Conservation (phyloP, 345 rosid species). For the Populus ilicifolia region DNA sequence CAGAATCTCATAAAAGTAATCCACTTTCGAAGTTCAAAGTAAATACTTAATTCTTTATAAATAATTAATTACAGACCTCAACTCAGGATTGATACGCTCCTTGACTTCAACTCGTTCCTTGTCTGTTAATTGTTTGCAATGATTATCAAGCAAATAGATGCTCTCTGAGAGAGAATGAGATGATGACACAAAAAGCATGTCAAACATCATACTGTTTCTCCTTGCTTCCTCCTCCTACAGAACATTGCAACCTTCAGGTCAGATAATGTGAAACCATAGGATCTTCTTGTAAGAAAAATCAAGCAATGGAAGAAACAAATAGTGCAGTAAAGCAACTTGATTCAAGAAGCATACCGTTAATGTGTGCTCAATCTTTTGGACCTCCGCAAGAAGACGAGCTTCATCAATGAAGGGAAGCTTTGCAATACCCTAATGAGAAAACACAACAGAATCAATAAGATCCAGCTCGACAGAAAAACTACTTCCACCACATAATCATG, state of each 20-base stretch:
- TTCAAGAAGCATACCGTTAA: slow-evolving; percentile 51
- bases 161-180: slow-evolving; percentile 74
- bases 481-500: not conserved
- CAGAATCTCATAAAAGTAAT: not conserved
- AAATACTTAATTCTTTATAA: not conserved
- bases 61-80: slow-evolving; percentile 55
- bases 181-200: slow-evolving; percentile 72
- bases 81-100: slow-evolving; percentile 56
- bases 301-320: not conserved
- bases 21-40: not conserved
- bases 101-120: slow-evolving; percentile 41
- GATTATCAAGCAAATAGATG: slow-evolving; percentile 63
- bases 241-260: slow-evolving; percentile 5
- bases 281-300: not conserved
- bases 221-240: slow-evolving; percentile 73
- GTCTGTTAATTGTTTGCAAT: slow-evolving; percentile 45
- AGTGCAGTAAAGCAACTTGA: not conserved
- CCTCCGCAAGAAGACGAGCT: slow-evolving; percentile 75
- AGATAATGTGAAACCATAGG: not conserved
- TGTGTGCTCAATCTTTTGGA: slow-evolving; percentile 53
- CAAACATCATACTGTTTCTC: slow-evolving; percentile 69
- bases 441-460: not conserved
- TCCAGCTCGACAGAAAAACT: not conserved
- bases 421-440: slow-evolving; percentile 58
- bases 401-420: slow-evolving; percentile 93